Percentiles rank a stretch among this genome's conserved stretches.
Conservation (phyloP, 768 basidiomycete genomes). For the Lyophyllum shimeji region DNA sequence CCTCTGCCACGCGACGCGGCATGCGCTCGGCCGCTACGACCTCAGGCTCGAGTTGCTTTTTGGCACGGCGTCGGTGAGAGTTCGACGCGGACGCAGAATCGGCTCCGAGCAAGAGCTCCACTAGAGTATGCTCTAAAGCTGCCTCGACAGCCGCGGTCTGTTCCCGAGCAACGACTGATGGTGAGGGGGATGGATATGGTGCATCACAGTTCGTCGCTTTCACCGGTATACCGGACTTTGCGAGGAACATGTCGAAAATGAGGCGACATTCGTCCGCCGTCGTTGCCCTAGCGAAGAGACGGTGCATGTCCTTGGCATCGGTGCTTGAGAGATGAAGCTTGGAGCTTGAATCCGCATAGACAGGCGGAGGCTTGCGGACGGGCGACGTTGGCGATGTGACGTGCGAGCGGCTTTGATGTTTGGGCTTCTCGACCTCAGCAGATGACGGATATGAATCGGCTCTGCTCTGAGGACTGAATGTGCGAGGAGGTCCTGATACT, state of each 20-base stretch:
- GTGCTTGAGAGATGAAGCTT: constrained; percentile 33
- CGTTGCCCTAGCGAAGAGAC: constrained; percentile 64
- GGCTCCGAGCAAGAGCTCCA: constrained; percentile 45
- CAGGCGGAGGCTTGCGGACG: constrained; percentile 18
- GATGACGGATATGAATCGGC: not conserved
- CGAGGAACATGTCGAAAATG: constrained; percentile 80
- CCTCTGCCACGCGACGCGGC: not conserved
- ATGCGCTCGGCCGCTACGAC: not conserved
- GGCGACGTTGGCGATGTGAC: constrained; percentile 4
- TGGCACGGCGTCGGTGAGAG: constrained; percentile 10
- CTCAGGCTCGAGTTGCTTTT: constrained; percentile 4
- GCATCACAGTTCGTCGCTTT: constrained; percentile 30
- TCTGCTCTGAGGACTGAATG: not conserved
- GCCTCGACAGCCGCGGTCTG: constrained; percentile 23
- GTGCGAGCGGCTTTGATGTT: constrained; percentile 4
- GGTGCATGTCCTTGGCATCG: constrained; percentile 66
- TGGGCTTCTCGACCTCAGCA: not conserved
- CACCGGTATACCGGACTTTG: constrained; percentile 49
- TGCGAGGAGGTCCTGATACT: not conserved
- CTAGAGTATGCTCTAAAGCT: constrained; percentile 47
- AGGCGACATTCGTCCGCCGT: constrained; percentile 82
- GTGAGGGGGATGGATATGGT: constrained; percentile 33
- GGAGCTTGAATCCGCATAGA: constrained; percentile 14
- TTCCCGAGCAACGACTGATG: constrained; percentile 26
- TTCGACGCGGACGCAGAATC: constrained; percentile 9